Conservation (phyloP, 2,329 filamentous ascomycete species). For the Colletotrichum brevisporum region DNA sequence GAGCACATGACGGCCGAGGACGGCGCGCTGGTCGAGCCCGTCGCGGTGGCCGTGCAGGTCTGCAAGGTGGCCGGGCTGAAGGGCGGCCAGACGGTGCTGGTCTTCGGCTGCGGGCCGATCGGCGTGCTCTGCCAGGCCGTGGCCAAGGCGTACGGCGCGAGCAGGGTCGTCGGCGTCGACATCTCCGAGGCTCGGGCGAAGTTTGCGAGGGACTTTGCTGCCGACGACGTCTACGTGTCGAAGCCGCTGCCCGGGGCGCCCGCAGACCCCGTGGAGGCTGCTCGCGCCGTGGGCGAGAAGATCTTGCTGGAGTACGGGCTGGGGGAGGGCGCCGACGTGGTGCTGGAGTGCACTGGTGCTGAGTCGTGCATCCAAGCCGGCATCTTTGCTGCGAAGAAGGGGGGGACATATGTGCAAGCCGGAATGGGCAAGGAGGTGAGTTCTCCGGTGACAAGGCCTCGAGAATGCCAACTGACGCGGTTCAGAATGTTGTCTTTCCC, state of each 20-base stretch:
- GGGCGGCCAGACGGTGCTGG: slow-evolving; percentile 58
- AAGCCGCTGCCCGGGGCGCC: slow-evolving; percentile 52
- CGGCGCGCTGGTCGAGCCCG: slow-evolving; percentile 66
- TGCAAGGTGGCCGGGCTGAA: slow-evolving; percentile 56
- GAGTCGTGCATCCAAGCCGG: slow-evolving; percentile 63
- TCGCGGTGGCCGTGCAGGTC: slow-evolving; percentile 65
- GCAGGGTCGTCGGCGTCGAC: slow-evolving; percentile 62
- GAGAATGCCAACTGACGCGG: neutral
- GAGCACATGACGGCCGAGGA: slow-evolving; percentile 62
- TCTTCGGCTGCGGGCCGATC: slow-evolving; percentile 66
- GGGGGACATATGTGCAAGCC: slow-evolving; percentile 65
- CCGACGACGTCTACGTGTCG: slow-evolving; percentile 59
- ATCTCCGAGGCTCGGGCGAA: slow-evolving; percentile 56
- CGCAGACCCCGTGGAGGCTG: slow-evolving; percentile 64
- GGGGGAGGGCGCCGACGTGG: slow-evolving; percentile 62
- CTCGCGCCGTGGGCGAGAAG: slow-evolving; percentile 64
- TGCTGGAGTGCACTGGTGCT: slow-evolving; percentile 52
- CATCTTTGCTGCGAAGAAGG: slow-evolving; percentile 58
- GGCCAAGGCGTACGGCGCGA: slow-evolving; percentile 60
- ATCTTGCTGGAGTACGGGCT: slow-evolving; percentile 57
- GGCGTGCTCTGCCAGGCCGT: slow-evolving; percentile 62
- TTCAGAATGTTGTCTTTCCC: slow-evolving; percentile 67
- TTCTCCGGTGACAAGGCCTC: too few species aligned
- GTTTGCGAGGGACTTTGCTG: slow-evolving; percentile 60
- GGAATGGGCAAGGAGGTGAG: slow-evolving; percentile 62